Evolutionary conservation across 2,329 filamentous ascomycete species (phyloP).

Genomic region (Penicillium sp.): DNA sequence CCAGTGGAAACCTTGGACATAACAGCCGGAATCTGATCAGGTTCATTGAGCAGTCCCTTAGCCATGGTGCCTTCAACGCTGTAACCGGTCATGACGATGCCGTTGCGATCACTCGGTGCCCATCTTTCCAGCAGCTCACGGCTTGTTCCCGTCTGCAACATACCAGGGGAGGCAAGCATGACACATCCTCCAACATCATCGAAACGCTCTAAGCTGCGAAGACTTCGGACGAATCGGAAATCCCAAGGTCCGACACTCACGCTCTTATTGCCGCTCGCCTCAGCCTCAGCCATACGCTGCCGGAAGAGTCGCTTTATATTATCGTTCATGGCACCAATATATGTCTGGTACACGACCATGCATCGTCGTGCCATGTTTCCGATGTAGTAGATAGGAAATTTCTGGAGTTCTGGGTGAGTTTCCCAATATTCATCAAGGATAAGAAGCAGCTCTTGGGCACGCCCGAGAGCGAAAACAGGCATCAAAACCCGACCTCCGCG

Average conservation of each 20-base stretch:
- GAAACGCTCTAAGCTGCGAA: constrained; percentile 91
- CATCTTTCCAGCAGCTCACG: constrained; percentile 89
- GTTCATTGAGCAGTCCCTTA: constrained; percentile 90
- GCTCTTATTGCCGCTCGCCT: constrained; percentile 77
- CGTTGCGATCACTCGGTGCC: constrained; percentile 94
- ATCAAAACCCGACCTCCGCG: constrained; percentile 88
- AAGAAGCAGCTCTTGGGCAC: constrained; percentile 88
- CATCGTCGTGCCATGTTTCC: constrained; percentile 92
- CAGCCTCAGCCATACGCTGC: constrained; percentile 86
- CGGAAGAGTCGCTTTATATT: constrained; percentile 96
- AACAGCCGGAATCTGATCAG: constrained; percentile 89
- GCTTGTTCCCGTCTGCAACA: constrained; percentile 95
- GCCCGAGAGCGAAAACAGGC: constrained; percentile 90
- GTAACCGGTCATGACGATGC: constrained; percentile 98
- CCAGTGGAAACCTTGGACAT: constrained; percentile 66
- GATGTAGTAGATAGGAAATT: constrained; percentile 94
- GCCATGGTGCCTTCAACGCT: constrained; percentile 99
- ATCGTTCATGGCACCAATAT: constrained; percentile 97
- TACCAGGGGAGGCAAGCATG: constrained; percentile 96
- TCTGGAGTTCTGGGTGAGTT: constrained; percentile 82
- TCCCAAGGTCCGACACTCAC: constrained; percentile 76
- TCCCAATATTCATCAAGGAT: constrained; percentile 98
- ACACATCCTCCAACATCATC: constrained; percentile 94
- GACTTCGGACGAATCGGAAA: constrained; percentile 86
- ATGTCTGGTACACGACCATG: constrained; percentile 98